Evolutionary conservation across 2,329 filamentous ascomycete genomes (phyloP), one percentile per base, ranked within the genome.

Genomic region (Gnomoniopsis smithogilvyi): DNA sequence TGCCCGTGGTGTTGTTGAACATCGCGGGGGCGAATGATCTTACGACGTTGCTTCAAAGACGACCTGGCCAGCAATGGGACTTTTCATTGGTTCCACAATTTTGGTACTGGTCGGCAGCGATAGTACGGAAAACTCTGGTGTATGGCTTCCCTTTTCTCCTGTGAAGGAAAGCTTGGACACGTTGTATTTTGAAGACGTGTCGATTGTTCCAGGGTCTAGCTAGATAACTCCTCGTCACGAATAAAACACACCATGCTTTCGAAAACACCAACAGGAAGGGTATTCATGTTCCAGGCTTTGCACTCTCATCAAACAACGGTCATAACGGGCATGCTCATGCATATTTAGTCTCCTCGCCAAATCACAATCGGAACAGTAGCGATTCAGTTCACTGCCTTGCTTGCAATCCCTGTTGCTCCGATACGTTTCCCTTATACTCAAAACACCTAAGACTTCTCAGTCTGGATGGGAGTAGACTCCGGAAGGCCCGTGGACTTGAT

Each of bases 381-480:
- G 8, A 11, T 45, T 10, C 24, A 24, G 54, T 38, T 41, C 43
- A 30, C 22, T 33, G n/a, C 36, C n/a, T 33, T 8, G 4, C 14
- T 51, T 51, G 30, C 26, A 10, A 22, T 36, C 17, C 15, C 26
- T 36, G 8, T 51, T 14, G 26, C 51, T 54, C 43, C 38, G 30
- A 46, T 24, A 56, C 21, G 48, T n/a, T 24, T 45, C 21, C 48
- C 8, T 51, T 26, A 49, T 26, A 48, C 41, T 11, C 34, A 51
- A 12, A 38, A 26, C 34, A 52, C 50, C 43, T 47, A 62, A 22
- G 60, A 51, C 54, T 62, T 62, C 60, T 62, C 57, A 17, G 58
- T 48, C 58, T 55, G 54, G 8, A 63, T 58, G 22, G 61, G 46
- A 33, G 61, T 33, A 8, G 61, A 61, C 51, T 58, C 61, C 41